Base-by-base conservation (phyloP, 169 alveolate species). In the Neospora caninum region DNA sequence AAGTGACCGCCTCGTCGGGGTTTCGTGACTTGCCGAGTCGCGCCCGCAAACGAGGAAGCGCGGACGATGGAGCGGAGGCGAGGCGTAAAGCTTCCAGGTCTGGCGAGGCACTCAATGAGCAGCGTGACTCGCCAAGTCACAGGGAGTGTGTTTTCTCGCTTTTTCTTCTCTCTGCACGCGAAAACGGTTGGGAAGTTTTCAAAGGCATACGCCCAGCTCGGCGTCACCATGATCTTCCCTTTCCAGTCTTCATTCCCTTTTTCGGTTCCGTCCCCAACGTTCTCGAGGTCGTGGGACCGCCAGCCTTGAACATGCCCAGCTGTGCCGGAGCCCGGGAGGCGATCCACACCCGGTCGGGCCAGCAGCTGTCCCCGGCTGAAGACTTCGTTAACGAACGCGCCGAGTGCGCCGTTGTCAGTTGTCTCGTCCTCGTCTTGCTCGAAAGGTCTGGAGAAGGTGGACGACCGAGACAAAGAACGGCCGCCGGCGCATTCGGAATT, bases 131-230 rank as follows among this genome's bases (percentile, higher is more conserved):
- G 1, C 86, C 86, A 78, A 4, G 86, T n/a, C 7, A 78, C 45
- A 0, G 86, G 43, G 7, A 6, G 34, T 16, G 34, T 64, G 34
- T 64, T 64, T 0, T 64, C 31, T 22, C n/a, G 4, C 31, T 22
- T 64, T 22, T 64, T 7, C 20, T 27, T 16, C 86, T 78, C 86
- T 78, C 27, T 20, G 42, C 86, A 78, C 27, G 86, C 86, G 45
- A 36, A 78, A 7, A 78, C 86, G 29, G 86, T 36, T 16, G 86
- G 45, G 45, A 78, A 78, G 45, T 78, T 2, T 43, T 78, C 86
- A 22, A 78, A 78, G 29, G 86, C 86, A n/a, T 78, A 78, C 45
- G 86, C 86, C 86, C 86, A 78, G 86, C 86, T 78, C 45, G 86
- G 86, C 49, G 86, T 78, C 49, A 78, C 86, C 86, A 78, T 78